Evolutionary conservation across 805 yeast species (phyloP).

Genomic region (Brettanomyces anomalus): DNA sequence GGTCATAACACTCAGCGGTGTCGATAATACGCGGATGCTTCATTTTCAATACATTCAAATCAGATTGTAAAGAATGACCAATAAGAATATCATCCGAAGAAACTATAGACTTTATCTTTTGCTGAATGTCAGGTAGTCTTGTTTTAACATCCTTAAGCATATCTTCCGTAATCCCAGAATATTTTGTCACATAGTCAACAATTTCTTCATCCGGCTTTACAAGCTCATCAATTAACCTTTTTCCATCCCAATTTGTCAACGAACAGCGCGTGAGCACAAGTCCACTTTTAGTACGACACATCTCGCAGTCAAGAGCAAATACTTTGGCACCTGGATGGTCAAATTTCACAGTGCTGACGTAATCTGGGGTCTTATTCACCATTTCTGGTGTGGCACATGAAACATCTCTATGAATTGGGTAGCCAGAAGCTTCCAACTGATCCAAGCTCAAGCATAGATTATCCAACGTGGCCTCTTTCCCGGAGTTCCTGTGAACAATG

Average conservation of each 20-base stretch:
- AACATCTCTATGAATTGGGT: conserved; percentile 47
- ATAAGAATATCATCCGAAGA: conserved; percentile 56
- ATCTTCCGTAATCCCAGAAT: conserved; percentile 81
- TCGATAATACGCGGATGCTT: conserved; percentile 73
- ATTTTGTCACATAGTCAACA: conserved; percentile 71
- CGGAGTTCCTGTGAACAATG: conserved; percentile 25
- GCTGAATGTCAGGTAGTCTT: conserved; percentile 59
- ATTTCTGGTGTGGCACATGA: conserved; percentile 15
- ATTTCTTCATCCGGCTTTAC: conserved; percentile 75
- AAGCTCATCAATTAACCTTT: conserved; percentile 56
- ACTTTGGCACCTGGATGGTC: conserved; percentile 54
- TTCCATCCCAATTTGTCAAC: conserved; percentile 52
- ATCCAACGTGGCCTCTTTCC: conserved; percentile 32
- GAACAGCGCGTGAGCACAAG: conserved; percentile 72
- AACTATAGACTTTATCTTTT: conserved; percentile 38
- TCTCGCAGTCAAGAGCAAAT: conserved; percentile 89
- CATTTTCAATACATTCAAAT: conserved; percentile 59
- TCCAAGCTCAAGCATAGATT: conserved; percentile 45
- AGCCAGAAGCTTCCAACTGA: conserved; percentile 37
- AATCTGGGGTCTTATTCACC: conserved; percentile 25
- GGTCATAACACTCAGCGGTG: conserved; percentile 70
- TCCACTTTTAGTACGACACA: conserved; percentile 61
- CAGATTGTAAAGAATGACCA: conserved; percentile 89
- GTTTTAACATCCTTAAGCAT: conserved; percentile 53
- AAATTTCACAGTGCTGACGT: conserved; percentile 46